These are phyloP conservation scores for Coemansia sp. DNA, from an alignment of 192 early-diverging fungal genomes.

Conservation along the genomic window DNA sequence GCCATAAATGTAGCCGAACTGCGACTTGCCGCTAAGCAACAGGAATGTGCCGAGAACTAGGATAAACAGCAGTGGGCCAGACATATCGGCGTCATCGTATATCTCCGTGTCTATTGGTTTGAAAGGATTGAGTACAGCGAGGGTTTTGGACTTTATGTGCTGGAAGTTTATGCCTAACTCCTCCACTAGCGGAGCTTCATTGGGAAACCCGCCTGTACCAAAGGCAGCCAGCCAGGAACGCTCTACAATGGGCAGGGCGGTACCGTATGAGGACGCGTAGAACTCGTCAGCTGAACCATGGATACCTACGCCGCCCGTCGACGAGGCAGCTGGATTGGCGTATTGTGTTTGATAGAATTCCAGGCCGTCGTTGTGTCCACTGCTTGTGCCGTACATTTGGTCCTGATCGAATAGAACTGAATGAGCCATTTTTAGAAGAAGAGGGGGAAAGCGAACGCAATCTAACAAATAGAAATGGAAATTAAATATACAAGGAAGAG, in stretches of 20 bases:
- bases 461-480: background rate
- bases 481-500: background rate
- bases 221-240: conserved; percentile 70
- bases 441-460: background rate
- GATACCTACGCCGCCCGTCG: conserved; percentile 18
- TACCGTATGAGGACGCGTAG: conserved; percentile 52
- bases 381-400: conserved; percentile 27
- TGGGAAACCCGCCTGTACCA: conserved; percentile 86
- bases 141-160: conserved; percentile 85
- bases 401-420: conserved; percentile 55
- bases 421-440: conserved; percentile 39
- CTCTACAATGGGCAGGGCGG: conserved; percentile 51
- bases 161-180: conserved; percentile 94
- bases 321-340: conserved; percentile 34
- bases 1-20: conserved; percentile 98
- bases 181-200: conserved; percentile 91
- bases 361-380: conserved; percentile 37
- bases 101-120: conserved; percentile 73
- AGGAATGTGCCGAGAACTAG: conserved; percentile 88
- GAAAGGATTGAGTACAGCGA: conserved; percentile 86
- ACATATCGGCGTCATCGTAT: conserved; percentile 95
- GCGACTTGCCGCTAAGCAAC: conserved; percentile 86
- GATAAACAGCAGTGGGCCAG: conserved; percentile 91
- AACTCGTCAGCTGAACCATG: conserved; percentile 52
- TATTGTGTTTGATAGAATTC: conserved; percentile 56